Evolutionary conservation across 2,329 filamentous ascomycete species (phyloP).

Genomic region (Magnaporthales sp.): DNA sequence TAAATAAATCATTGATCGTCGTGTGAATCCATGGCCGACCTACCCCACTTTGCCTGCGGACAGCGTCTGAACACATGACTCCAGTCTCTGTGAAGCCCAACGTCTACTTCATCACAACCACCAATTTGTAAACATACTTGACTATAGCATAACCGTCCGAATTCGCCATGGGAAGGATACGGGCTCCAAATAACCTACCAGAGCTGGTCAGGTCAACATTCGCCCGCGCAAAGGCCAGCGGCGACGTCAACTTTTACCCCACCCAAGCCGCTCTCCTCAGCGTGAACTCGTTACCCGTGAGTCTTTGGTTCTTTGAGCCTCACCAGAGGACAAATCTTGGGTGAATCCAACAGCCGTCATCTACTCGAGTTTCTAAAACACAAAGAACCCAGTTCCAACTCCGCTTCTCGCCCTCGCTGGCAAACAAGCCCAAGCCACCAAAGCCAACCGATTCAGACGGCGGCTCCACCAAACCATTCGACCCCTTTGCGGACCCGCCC

Average conservation of each 20-base stretch:
- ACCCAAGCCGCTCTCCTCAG: conserved; percentile 42
- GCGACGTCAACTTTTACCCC: conserved; percentile 44
- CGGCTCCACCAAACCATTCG: conserved; percentile 25
- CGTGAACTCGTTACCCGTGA: conserved; percentile 33
- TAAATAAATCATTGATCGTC: neutral
- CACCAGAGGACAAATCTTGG: neutral
- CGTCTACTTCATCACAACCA: neutral
- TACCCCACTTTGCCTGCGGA: neutral
- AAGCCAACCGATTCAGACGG: conserved; percentile 23
- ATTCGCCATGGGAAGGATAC: conserved; percentile 22
- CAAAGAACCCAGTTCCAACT: conserved; percentile 55
- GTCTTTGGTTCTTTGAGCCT: conserved; percentile 10
- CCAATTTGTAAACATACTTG: neutral
- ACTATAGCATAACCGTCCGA: neutral
- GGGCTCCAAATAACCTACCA: conserved; percentile 37
- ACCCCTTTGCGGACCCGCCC: conserved; percentile 58
- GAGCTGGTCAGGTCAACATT: conserved; percentile 42
- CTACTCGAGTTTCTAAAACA: neutral
- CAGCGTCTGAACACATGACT: neutral
- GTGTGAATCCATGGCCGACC: neutral
- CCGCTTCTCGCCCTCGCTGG: conserved; percentile 60
- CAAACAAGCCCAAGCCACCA: conserved; percentile 52
- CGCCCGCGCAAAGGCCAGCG: conserved; percentile 33
- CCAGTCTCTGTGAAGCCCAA: neutral
- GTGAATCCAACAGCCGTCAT: neutral